Base-by-base conservation (phyloP, 1,284 basidiomycete species). In the Sporisorium exsertum region DNA sequence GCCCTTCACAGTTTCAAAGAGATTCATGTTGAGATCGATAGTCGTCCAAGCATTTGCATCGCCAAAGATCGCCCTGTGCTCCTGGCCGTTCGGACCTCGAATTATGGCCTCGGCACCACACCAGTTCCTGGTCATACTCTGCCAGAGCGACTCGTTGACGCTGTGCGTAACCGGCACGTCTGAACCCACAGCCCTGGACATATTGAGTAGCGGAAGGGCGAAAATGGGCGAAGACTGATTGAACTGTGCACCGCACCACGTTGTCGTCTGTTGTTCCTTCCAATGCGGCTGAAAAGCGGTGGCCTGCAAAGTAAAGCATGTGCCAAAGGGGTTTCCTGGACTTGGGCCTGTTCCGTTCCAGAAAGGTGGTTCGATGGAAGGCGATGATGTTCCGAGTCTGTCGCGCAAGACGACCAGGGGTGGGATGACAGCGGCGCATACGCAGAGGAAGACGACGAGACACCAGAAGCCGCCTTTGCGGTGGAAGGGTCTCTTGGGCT, bases 321-420 rank as follows among this genome's bases (percentile, higher is more conserved):
- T 70, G 51, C 72, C 72, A 37, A 75, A 75, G 0, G 72, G 72
- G 29, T 75, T 75, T 27, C 64, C 22, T n/a, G n/a, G n/a, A 60
- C 67, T 75, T 8, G 72, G 72, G 22, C 72, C 72, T 13, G 67
- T 70, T 9, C 72, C 72, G 49, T 75, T 75, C 72, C 72, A 75
- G 46, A 75, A 67, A 0, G 72, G 72, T 52, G 59, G 72, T 6
- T 75, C 58, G 45, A 54, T 58, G 24, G 40, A 60, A 12, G 64
- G 53, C 4, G 58, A 54, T 12, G 22, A 54, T 3, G 58, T 16
- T 8, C 43, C 37, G 2, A 74, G 56, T 13, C 64, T 56, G 20
- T 70, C 63, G 18, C 72, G 67, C 43, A 60, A 75, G 33, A 70
- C 51, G 13, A 75, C 67, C 2, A 70, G 57, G 1, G 72, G 67